phyloP scores from a whole-genome alignment of 495 filamentous ascomycete species.

The Annulohypoxylon stygium region DNA sequence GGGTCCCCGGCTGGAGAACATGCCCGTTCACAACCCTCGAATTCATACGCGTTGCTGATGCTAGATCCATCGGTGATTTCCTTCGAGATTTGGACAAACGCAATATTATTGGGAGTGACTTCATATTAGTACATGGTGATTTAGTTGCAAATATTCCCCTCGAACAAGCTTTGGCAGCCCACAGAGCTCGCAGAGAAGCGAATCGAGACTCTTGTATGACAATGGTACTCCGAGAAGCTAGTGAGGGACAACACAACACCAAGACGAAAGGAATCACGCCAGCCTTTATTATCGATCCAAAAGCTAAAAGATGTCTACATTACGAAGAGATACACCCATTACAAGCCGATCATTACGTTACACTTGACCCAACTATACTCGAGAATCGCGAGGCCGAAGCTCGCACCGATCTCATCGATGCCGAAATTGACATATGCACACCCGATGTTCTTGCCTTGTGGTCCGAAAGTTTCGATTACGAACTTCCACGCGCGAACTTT shows the following conservation, averaged over 20 bases:
- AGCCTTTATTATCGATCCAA: slow-evolving; percentile 87
- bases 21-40: slow-evolving; percentile 89
- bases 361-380: slow-evolving; percentile 71
- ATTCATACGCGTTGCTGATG: slow-evolving; percentile 87
- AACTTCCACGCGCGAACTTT: slow-evolving; percentile 87
- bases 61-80: slow-evolving; percentile 88
- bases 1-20: slow-evolving; percentile 62
- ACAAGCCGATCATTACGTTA: slow-evolving; percentile 66
- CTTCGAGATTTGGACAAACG: slow-evolving; percentile 94
- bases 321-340: slow-evolving; percentile 81
- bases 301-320: slow-evolving; percentile 84
- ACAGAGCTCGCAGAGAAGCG: slow-evolving; percentile 81
- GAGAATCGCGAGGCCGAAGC: slow-evolving; percentile 82
- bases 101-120: slow-evolving; percentile 87
- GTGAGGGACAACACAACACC: slow-evolving; percentile 74
- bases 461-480: slow-evolving; percentile 98
- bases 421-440: slow-evolving; percentile 97
- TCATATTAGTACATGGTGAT: slow-evolving; percentile 92
- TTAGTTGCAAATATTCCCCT: slow-evolving; percentile 92
- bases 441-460: slow-evolving; percentile 94
- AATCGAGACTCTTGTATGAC: slow-evolving; percentile 99
- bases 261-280: slow-evolving; percentile 80
- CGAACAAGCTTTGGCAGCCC: slow-evolving; percentile 79
- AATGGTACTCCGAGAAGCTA: slow-evolving; percentile 86
- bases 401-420: slow-evolving; percentile 91